phyloP scores from a whole-genome alignment of 345 rosid species.

The Melaleuca alternifolia region DNA sequence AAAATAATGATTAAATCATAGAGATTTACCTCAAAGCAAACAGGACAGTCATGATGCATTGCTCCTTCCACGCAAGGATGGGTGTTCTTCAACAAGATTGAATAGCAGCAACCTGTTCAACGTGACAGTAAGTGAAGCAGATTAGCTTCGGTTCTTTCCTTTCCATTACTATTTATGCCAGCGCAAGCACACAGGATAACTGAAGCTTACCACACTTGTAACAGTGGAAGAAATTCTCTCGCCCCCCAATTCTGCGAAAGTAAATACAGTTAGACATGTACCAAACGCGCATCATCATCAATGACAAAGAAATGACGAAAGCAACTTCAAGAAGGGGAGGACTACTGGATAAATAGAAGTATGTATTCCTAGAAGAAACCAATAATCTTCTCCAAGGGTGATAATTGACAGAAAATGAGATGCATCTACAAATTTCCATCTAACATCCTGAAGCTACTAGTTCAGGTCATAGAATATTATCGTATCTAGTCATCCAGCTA shows the following conservation, averaged over 20 bases:
- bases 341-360: background rate
- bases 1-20: background rate
- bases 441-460: background rate
- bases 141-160: background rate
- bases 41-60: slow-evolving; percentile 95
- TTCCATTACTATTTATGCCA: background rate
- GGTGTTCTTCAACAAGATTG: slow-evolving; percentile 48
- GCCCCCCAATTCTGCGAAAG: slow-evolving; percentile 57
- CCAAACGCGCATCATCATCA: background rate
- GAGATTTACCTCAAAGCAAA: slow-evolving; percentile 72
- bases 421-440: background rate
- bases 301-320: background rate
- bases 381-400: background rate
- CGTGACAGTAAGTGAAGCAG: background rate
- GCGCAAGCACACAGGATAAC: background rate
- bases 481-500: background rate
- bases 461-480: background rate
- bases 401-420: background rate
- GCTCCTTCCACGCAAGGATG: slow-evolving; percentile 96
- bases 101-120: slow-evolving; percentile 75
- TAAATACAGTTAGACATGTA: background rate
- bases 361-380: background rate
- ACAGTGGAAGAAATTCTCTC: slow-evolving; percentile 85
- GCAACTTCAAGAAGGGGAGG: background rate
- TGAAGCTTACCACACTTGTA: slow-evolving; percentile 66